These are phyloP conservation scores for Cicer judaicum DNA, from an alignment of 306 rosid species.

Conservation along the genomic window DNA sequence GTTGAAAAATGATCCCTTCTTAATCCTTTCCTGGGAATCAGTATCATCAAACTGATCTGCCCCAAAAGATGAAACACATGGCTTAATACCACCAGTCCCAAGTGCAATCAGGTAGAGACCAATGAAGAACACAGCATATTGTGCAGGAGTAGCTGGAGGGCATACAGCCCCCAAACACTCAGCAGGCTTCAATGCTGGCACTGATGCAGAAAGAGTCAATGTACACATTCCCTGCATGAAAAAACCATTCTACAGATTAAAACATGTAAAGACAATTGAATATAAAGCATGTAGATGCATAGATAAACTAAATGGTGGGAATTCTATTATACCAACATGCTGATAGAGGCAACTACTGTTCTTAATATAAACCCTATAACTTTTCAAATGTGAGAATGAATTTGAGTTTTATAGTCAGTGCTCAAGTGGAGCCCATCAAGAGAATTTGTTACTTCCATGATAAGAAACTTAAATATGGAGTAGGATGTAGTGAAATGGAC, in stretches of 20 bases:
- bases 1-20: no score
- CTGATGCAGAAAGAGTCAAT: conserved; percentile 88
- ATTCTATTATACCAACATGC: conserved; percentile 20
- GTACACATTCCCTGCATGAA: conserved; percentile 91
- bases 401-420: conserved; percentile 16
- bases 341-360: conserved; percentile 20
- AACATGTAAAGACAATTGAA: conserved; percentile 34
- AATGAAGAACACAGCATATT: conserved; percentile 82
- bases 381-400: conserved; percentile 20
- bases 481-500: conserved; percentile 24
- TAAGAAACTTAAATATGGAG: conserved; percentile 17
- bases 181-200: conserved; percentile 72
- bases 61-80: no score
- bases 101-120: conserved; percentile 97
- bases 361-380: conserved; percentile 8
- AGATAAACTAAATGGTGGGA: conserved; percentile 27
- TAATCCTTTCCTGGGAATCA: no score
- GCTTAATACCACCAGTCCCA: no score
- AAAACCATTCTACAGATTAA: conserved; percentile 26
- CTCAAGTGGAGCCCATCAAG: conserved; percentile 26
- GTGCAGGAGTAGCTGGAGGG: conserved; percentile 84
- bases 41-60: no score
- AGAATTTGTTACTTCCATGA: conserved; percentile 19
- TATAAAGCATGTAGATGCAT: conserved; percentile 29
- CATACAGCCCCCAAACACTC: conserved; percentile 72